Conservation (phyloP, 768 basidiomycete genomes). For the Rhodotorula diobovata region DNA sequence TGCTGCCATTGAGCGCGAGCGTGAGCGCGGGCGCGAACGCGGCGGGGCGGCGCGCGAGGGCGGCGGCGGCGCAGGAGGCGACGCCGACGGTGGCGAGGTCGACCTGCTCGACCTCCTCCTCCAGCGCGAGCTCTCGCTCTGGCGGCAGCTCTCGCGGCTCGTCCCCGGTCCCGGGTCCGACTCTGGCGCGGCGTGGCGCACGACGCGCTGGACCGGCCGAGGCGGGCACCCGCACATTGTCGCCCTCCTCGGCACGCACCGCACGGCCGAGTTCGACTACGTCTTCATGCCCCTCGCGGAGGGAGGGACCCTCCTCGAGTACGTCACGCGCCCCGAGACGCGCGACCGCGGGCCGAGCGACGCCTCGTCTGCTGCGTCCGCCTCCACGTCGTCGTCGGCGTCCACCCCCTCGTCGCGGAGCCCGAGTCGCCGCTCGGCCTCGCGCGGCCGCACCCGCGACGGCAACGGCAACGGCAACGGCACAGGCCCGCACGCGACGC, state of each 20-base stretch:
- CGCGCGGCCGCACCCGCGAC: not conserved
- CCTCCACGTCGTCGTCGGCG: not conserved
- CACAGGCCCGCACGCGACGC: not conserved
- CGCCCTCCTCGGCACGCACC: conserved; percentile 66
- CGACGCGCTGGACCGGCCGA: not conserved
- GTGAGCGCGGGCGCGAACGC: not conserved
- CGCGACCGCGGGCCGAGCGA: conserved; percentile 56
- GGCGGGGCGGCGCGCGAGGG: not conserved
- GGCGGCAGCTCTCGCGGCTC: conserved; percentile 10
- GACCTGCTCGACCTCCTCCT: conserved; percentile 13
- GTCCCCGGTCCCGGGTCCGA: not conserved
- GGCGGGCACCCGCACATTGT: conserved; percentile 70
- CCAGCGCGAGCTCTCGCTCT: conserved; percentile 2
- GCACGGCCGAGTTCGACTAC: conserved; percentile 63
- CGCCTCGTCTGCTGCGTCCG: conserved; percentile 1
- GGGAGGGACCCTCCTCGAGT: conserved; percentile 77
- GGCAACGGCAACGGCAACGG: no score
- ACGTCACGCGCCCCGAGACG: conserved; percentile 52
- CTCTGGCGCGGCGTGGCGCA: not conserved
- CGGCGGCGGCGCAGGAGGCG: not conserved
- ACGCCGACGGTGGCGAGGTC: not conserved
- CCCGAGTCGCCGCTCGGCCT: not conserved
- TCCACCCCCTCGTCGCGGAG: not conserved
- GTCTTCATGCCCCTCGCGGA: conserved; percentile 80
- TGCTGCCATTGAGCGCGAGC: not conserved